Conservation (phyloP, 148 eudicot species). For the Chenopodium formosanum region DNA sequence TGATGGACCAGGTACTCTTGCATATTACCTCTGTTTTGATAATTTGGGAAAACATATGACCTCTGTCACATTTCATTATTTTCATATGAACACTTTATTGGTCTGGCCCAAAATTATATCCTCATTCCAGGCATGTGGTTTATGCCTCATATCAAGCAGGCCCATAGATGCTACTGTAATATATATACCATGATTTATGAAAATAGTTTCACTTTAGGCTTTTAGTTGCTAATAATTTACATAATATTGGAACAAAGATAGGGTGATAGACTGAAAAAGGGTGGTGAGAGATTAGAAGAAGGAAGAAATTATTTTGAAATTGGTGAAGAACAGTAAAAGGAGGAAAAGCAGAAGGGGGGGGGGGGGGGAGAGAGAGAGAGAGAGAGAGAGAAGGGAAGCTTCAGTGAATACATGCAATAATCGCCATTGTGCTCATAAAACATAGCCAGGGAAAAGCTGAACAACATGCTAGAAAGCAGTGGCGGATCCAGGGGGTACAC, state of each 20-base stretch:
- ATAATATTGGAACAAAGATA: neutral
- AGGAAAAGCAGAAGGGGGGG: neutral
- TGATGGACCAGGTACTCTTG: slow-evolving; percentile 73
- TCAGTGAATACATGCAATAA: neutral
- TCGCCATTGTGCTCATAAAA: neutral
- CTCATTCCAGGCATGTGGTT: too few species aligned
- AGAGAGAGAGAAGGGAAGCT: neutral
- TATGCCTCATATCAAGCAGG: too few species aligned
- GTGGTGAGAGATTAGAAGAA: neutral
- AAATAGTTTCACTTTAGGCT: neutral
- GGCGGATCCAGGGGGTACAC: too few species aligned
- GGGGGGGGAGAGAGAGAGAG: neutral
- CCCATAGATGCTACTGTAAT: too few species aligned
- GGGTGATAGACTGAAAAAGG: neutral
- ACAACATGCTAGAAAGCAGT: neutral
- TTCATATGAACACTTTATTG: neutral
- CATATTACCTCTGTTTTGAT: neutral
- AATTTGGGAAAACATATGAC: neutral
- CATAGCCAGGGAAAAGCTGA: neutral
- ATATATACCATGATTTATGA: neutral
- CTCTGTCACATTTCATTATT: neutral
- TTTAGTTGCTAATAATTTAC: neutral
- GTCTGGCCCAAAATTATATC: neutral
- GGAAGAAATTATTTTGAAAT: neutral
- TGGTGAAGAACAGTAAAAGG: neutral